Base-by-base conservation (phyloP, 2,329 filamentous ascomycete species). In the Dichotomopilus funicola region DNA sequence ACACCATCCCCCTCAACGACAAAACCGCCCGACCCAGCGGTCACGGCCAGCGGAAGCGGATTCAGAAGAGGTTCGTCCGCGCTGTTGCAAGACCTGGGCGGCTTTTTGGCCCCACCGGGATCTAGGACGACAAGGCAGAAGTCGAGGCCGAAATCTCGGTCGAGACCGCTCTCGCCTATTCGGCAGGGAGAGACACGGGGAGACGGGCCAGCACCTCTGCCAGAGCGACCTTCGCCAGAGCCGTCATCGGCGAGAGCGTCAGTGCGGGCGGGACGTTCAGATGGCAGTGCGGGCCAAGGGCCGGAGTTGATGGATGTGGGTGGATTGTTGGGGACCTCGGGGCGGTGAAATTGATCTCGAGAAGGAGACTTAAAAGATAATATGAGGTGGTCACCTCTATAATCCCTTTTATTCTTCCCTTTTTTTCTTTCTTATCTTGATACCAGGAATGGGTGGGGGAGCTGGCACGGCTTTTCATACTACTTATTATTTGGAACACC, bases 61-160 rank as follows among this genome's bases (percentile, higher is more conserved):
- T 66, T 79, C 4, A 72, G 78, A 6, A 70, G 79, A 44, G 82
- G 82, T 3, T 84, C 81, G 1, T 74, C 78, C 1, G 77, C 80
- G 0, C 64, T 85, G n/a, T 67, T 85, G 5, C 79, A 82, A 59
- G 82, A 85, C 60, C 66, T 84, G 1, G 77, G 80, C 7, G 81
- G 78, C 1, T 70, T 83, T 12, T 65, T 85, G 5, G 72, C 70
- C 2, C 75, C 79, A 1, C 65, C 70, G 34, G 67, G 53, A 9
- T 62, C 67, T 6, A 71, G 64, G 19, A 38, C 36, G 0, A 31
- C 2, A 53, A 49, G 13, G 34, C 31, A 43, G 9, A 62, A 55
- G 51, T 33, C 41, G 6, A 58, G 49, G 55, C 50, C 50, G 9
- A 34, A 11, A 27, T 27, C 19, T 3, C 2, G 2, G 19, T 27